Base-by-base conservation (phyloP, 2,329 filamentous ascomycete genomes). In the Pyrenophora teres region DNA sequence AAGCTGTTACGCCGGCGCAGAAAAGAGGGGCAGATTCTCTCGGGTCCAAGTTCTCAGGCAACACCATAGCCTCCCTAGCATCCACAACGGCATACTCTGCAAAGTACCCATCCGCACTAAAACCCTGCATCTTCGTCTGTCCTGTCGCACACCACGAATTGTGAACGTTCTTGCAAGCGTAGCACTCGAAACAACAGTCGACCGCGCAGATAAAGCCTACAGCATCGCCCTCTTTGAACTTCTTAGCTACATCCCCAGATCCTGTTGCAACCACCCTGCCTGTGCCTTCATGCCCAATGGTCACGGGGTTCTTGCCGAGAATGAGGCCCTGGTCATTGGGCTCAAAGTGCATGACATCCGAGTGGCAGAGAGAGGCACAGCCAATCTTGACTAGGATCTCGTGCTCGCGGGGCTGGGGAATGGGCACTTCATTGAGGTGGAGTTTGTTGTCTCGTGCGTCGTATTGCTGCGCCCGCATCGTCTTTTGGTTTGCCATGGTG, bases 391-490 rank as follows among this genome's bases (percentile, higher is more conserved):
- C 68, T 13, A 77, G 66, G 18, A 77, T 33, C 57, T 80, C 68
- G 55, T 78, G 74, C 19, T 70, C 69, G 25, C 68, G 67, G 3
- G 77, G 76, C 23, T 65, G 63, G 3, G 79, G 78, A 30, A 80
- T 71, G 7, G 77, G 73, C 23, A 81, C 64, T 35, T 75, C 66
- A 46, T 80, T 79, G 48, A 80, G 71, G 31, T 73, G 65, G 9
- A 76, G 58, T 45, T 71, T 68, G 48, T 74, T 73, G 53, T 72
- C 70, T 27, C 64, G 59, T 9, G 56, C 50, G 35, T 72, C 68
- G 40, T 70, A 72, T 56, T 70, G 67, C 39, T 68, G 65, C 42
- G 67, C 67, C 18, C 43, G 51, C 64, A 67, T 68, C 1, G 61
- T 69, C 40, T 62, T 61, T 40, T 59, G 53, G 19, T 38, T 45